phyloP scores from a whole-genome alignment of 2,329 filamentous ascomycete genomes.

The Monilinia fructigena region DNA sequence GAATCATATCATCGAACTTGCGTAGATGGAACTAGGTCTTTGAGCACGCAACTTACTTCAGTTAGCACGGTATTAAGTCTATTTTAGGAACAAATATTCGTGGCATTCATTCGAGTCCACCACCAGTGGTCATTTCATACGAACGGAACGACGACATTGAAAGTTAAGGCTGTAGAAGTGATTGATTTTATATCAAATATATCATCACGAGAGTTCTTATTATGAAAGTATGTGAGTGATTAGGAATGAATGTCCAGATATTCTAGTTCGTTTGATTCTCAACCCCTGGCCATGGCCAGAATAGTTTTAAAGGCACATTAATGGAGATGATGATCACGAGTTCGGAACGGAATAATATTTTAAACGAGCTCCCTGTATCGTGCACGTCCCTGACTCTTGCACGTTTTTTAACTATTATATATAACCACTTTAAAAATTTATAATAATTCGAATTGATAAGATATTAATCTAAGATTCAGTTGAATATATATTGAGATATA shows the following conservation, averaged over 20 bases:
- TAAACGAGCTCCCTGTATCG: no score
- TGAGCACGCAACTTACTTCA: background rate
- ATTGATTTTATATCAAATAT: background rate
- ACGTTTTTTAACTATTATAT: no score
- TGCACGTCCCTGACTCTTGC: no score
- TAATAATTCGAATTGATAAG: no score
- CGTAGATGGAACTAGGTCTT: background rate
- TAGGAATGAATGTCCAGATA: no score
- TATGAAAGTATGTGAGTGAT: background rate
- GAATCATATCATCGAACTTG: background rate
- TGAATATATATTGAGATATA: no score
- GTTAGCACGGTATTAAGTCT: background rate
- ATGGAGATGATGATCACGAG: background rate
- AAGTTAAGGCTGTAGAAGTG: background rate
- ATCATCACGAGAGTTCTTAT: background rate
- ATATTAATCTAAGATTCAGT: no score
- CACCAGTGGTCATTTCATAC: background rate
- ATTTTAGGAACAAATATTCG: background rate
- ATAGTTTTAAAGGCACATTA: background rate
- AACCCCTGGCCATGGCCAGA: no score
- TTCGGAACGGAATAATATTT: background rate
- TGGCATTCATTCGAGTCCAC: background rate
- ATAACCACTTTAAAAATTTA: no score
- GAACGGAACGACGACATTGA: background rate
- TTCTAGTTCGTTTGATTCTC: no score